A percentile compares a stretch with the other conserved stretches of the same genome.
Evolutionary conservation across 148 eudicot species (phyloP).

Genomic region (Camellia sinensis): DNA sequence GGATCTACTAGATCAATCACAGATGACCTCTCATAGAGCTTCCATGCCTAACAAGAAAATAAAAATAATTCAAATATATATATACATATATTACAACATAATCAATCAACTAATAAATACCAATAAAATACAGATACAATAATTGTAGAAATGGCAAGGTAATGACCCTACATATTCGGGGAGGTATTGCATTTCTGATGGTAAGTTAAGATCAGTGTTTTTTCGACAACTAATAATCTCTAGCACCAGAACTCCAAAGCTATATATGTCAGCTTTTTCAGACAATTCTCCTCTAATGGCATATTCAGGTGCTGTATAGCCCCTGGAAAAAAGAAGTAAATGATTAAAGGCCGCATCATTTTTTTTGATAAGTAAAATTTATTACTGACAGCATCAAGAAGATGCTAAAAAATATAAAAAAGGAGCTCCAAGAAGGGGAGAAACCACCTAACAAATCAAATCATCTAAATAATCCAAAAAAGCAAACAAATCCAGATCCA

Average conservation of each 20-base stretch:
- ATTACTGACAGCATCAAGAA: too few relatives aligned
- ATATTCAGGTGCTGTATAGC: slow-evolving; percentile 54
- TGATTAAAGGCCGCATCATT: neutral
- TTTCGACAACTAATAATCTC: slow-evolving; percentile 46
- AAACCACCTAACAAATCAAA: too few relatives aligned
- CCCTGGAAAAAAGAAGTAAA: slow-evolving; percentile 27
- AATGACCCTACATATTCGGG: slow-evolving; percentile 45
- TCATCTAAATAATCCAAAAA: too few relatives aligned
- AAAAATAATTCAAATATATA: neutral
- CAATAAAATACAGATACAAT: neutral
- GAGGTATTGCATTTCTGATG: slow-evolving; percentile 47
- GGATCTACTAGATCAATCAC: slow-evolving; percentile 39
- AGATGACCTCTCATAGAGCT: slow-evolving; percentile 37
- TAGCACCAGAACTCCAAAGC: slow-evolving; percentile 48
- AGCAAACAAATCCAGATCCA: too few relatives aligned
- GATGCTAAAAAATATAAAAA: too few relatives aligned
- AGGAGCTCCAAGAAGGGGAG: too few relatives aligned
- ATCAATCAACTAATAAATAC: neutral
- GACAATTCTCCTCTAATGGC: slow-evolving; percentile 49
- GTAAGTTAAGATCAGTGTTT: slow-evolving; percentile 43
- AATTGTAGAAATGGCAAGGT: neutral
- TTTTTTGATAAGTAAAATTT: too few relatives aligned
- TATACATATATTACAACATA: neutral
- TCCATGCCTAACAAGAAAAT: slow-evolving; percentile 37
- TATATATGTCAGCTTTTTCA: slow-evolving; percentile 50